phyloP scores from a whole-genome alignment of 257 asterid species.

The Nicotiana otophora region DNA sequence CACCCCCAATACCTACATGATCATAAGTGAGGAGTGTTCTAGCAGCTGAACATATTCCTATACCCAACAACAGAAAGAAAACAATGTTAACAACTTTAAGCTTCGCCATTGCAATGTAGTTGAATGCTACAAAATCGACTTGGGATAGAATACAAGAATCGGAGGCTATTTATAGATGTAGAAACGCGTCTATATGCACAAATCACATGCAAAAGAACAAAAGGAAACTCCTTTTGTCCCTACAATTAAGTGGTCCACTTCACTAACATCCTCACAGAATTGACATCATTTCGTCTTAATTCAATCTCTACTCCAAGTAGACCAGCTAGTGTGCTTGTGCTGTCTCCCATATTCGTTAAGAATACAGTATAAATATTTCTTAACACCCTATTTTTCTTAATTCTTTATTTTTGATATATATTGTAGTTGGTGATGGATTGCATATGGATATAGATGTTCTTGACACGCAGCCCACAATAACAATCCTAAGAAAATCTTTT shows the following conservation, averaged over 20 bases:
- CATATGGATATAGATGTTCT: too few relatives aligned
- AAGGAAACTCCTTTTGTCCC: conserved; percentile 2
- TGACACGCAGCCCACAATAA: too few relatives aligned
- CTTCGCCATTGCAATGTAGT: conserved; percentile 24
- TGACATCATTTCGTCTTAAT: background rate
- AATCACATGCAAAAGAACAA: conserved; percentile 6
- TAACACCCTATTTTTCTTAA: background rate
- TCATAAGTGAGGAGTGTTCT: too few relatives aligned
- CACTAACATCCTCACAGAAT: background rate
- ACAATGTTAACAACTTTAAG: conserved; percentile 16
- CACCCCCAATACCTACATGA: too few relatives aligned
- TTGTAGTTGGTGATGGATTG: too few relatives aligned
- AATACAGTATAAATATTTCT: background rate
- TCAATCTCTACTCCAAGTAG: background rate
- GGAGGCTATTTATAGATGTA: conserved; percentile 21
- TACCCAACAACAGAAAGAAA: conserved; percentile 36
- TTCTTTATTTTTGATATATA: too few relatives aligned
- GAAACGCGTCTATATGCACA: background rate
- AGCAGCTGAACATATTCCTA: conserved; percentile 46
- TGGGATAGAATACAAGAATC: background rate
- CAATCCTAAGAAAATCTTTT: too few relatives aligned
- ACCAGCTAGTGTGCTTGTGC: conserved; percentile 12
- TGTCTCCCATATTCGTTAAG: background rate
- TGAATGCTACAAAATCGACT: background rate
- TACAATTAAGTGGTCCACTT: background rate